Base-by-base conservation (phyloP, 2,329 filamentous ascomycete genomes). In the Hymenoscyphus occultus region DNA sequence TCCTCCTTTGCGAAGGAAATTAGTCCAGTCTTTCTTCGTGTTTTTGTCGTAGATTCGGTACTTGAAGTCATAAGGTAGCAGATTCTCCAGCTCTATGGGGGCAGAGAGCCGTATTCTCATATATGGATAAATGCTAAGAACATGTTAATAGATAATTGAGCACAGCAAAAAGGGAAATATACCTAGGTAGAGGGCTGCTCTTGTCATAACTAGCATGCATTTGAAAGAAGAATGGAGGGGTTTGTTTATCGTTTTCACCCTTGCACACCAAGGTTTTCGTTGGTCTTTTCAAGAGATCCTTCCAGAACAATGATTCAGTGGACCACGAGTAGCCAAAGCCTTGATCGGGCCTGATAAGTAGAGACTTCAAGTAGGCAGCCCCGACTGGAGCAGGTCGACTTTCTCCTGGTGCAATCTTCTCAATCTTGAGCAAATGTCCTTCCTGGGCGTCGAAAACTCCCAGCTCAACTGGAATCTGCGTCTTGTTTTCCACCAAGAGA, bases 1-100 rank as follows among this genome's bases (percentile, higher is more conserved):
- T 14, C 96, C 96, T 32, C 96, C 95, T 77, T 97, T 98, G 64
- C 95, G 88, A 58, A 99, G 80, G 79, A 99, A 99, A 76, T 99
- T 99, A 4, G 92, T 96, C 95, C 95, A 99, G 76, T 99, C 95
- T 76, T 96, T 97, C 82, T 94, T 96, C 0, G 93, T 97, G 76
- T 97, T 96, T 80, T 96, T 97, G 80, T 99, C 95, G 74, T 98
- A 99, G 63, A 99, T 98, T 63, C 94, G 88, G 77, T 99, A 99
- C 78, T 99, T 98, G 86, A 99, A 99, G 78, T 99, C 95, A 75
- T 95, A 98, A 0, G 95, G 95, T 45, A 99, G 80, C 56, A 99
- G 80, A 70, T 99, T 99, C 77, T 99, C 94, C 4, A 99, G 84
- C 60, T 97, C 94, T 14, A 99, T 87, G 0, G 96, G 95, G 0